These are phyloP conservation scores for Sclerotinia sclerotiorum DNA, from an alignment of 2,329 filamentous ascomycete genomes.

Conservation along the genomic window DNA sequence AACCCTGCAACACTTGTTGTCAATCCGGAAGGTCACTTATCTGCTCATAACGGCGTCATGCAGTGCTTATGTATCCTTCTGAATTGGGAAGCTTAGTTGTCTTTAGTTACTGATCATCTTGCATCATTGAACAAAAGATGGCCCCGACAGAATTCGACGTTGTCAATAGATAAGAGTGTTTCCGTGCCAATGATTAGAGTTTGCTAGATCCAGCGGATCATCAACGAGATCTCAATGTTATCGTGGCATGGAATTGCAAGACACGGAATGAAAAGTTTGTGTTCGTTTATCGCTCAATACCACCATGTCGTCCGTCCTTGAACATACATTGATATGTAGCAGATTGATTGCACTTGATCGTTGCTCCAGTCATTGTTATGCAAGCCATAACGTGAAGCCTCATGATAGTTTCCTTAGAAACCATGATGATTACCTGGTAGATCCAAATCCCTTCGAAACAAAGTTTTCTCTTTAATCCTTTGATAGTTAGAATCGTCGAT, in stretches of 20 bases:
- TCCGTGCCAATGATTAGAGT: neutral
- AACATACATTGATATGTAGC: neutral
- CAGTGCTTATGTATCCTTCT: slow-evolving; percentile 17
- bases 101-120: slow-evolving; percentile 8
- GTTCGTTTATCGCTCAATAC: neutral
- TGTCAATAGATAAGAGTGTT: slow-evolving; percentile 4
- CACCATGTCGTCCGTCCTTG: neutral
- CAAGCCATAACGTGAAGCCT: neutral
- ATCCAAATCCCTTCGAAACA: neutral
- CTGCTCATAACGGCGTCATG: neutral
- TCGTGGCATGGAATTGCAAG: neutral
- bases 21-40: slow-evolving; percentile 19
- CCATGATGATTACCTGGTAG: neutral
- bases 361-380: neutral
- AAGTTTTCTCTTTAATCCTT: too few relatives aligned
- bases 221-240: neutral
- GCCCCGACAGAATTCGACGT: neutral
- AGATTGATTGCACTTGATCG: neutral
- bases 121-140: neutral
- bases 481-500: neutral
- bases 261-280: neutral
- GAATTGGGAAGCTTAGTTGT: slow-evolving; percentile 6
- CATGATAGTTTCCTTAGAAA: neutral
- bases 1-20: slow-evolving; percentile 22
- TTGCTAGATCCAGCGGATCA: neutral